A percentile compares a stretch with the other conserved stretches of the same genome.
Evolutionary conservation across 2,329 filamentous ascomycete genomes (phyloP).

Genomic region (Cucurbitaria berberidis): DNA sequence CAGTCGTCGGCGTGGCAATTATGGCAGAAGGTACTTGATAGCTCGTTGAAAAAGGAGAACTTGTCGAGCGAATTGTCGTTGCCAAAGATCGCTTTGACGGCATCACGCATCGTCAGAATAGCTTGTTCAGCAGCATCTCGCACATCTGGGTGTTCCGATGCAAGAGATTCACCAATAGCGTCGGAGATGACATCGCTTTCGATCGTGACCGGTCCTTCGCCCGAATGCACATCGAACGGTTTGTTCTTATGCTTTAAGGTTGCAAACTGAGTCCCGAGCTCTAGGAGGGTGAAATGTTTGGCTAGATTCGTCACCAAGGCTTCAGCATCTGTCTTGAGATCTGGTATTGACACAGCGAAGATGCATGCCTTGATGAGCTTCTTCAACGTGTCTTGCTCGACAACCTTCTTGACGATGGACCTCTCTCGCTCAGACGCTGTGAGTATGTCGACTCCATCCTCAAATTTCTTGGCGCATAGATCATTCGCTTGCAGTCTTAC

Average conservation of each 20-base stretch:
- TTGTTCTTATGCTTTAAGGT: constrained; percentile 77
- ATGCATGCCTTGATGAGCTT: constrained; percentile 89
- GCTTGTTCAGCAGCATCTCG: constrained; percentile 82
- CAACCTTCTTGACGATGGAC: constrained; percentile 85
- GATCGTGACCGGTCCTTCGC: constrained; percentile 85
- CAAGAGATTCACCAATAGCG: constrained; percentile 86
- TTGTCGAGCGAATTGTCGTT: constrained; percentile 72
- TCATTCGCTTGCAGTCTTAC: constrained; percentile 91
- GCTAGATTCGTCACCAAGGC: constrained; percentile 80
- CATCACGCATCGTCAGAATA: constrained; percentile 78
- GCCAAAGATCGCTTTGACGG: constrained; percentile 80
- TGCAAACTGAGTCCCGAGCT: constrained; percentile 84
- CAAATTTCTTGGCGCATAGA: constrained; percentile 72
- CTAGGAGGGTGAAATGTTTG: constrained; percentile 87
- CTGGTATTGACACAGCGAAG: constrained; percentile 80
- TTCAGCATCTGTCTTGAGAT: constrained; percentile 77
- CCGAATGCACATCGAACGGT: constrained; percentile 81
- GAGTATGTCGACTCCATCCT: constrained; percentile 73
- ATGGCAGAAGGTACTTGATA: constrained; percentile 86
- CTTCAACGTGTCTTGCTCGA: constrained; percentile 81
- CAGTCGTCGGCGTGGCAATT: constrained; percentile 97
- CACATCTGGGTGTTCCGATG: constrained; percentile 81
- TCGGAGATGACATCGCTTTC: constrained; percentile 88
- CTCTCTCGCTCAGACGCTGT: constrained; percentile 78
- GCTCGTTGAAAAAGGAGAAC: constrained; percentile 82